Evolutionary conservation across 2,329 filamentous ascomycete genomes (phyloP), one percentile per base, ranked within the genome.

Genomic region (Paecilomyces sp.): DNA sequence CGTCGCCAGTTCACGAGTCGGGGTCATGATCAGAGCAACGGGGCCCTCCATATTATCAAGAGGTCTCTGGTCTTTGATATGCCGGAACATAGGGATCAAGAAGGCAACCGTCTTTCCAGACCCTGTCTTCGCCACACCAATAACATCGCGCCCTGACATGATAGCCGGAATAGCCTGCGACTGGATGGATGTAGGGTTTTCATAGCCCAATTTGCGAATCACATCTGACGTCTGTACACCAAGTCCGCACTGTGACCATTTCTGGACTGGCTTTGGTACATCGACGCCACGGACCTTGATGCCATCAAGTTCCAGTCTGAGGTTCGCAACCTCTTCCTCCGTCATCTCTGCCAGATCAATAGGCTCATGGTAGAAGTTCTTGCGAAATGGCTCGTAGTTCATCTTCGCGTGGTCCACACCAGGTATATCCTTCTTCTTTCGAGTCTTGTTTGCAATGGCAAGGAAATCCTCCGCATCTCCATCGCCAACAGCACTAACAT

Each of bases 91-190:
- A 41, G 94, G 94, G 53, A 99, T 83, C 31, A 96, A 78, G 72
- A 97, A 99, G 5, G 94, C 94, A 68, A 97, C 87, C 0, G 94
- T 99, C 79, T 99, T 99, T 72, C 94, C 94, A 28, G 94, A 97
- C 4, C 94, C 94, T 28, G 94, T 99, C 79, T 97, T 97, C 18
- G 94, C 94, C 57, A 99, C 92, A 65, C 92, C 94, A 64, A 99
- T 91, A 41, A 97, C 90, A 78, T 99, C 94, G 66, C 92, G 86
- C 9, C 94, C 94, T 30, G 92, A 96, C 90, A 97, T 97, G 68
- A 97, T 90, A 9, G 92, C 88, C 1, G 94, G 94, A 61, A 97
- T 87, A 2, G 94, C 94, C 75, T 99, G 94, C 75, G 92, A 88
- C 75, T 99, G 94, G 67, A 99, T 97, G 0, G 93, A 85, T 0